Evolutionary conservation across 352 stramenopile genomes (phyloP).

Genomic region (Phytophthora syringae): DNA sequence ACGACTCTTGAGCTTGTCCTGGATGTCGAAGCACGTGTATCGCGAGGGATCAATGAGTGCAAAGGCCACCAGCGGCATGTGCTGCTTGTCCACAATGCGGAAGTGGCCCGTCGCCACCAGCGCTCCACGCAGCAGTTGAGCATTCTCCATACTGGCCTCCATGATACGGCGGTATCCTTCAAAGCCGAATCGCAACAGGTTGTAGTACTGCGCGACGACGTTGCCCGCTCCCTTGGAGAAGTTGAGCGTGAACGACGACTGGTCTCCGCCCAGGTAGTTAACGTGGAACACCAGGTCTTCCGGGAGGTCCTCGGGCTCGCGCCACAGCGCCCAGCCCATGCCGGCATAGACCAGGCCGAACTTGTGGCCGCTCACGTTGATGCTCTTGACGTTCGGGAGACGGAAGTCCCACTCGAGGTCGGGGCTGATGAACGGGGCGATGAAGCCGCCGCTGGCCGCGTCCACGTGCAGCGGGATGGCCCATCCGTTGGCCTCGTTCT

Average conservation of each 20-base stretch:
- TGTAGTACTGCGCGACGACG: constrained; percentile 93
- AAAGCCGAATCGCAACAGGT: constrained; percentile 92
- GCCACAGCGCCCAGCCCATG: constrained; percentile 93
- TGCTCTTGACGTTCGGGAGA: constrained; percentile 91
- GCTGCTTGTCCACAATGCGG: constrained; percentile 89
- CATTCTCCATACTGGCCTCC: constrained; percentile 90
- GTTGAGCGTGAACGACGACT: constrained; percentile 94
- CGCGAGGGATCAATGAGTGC: constrained; percentile 78
- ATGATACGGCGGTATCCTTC: constrained; percentile 91
- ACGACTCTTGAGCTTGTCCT: constrained; percentile 87
- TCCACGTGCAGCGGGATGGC: constrained; percentile 92
- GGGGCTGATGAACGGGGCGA: constrained; percentile 91
- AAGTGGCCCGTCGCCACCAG: constrained; percentile 87
- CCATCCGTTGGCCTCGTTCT: constrained; percentile 90
- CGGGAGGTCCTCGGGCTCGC: constrained; percentile 79
- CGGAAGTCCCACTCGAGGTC: constrained; percentile 92
- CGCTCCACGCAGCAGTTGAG: constrained; percentile 73
- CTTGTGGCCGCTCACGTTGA: constrained; percentile 95
- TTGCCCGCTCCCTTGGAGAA: constrained; percentile 93
- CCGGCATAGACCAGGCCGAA: constrained; percentile 94
- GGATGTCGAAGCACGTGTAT: constrained; percentile 92
- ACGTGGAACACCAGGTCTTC: constrained; percentile 92
- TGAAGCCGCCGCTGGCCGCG: constrained; percentile 91
- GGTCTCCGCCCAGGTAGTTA: constrained; percentile 92
- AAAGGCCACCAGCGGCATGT: constrained; percentile 93